A percentile compares a stretch with the other conserved stretches of the same genome.
These are phyloP conservation scores for Acorus calamus DNA, from an alignment of 106 monocot genomes.

Conservation along the genomic window DNA sequence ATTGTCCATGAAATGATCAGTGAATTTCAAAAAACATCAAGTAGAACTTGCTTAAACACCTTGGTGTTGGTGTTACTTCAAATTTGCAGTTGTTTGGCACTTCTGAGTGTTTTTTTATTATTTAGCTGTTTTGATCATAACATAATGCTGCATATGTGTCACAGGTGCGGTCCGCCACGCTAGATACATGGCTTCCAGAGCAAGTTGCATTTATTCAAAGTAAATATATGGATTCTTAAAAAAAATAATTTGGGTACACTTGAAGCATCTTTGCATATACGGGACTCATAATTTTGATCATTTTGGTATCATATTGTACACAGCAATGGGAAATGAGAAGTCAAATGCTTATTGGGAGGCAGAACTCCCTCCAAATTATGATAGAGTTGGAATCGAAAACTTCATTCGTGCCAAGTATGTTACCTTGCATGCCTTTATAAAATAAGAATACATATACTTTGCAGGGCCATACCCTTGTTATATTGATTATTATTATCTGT, in stretches of 20 bases:
- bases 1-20: too few relatives aligned
- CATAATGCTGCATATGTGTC: background rate
- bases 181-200: slow-evolving; percentile 96
- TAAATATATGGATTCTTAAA: slow-evolving; percentile 20
- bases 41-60: too few relatives aligned
- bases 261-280: background rate
- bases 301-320: slow-evolving; percentile 10
- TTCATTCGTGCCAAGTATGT: slow-evolving; percentile 92
- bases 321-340: slow-evolving; percentile 99
- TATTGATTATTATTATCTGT: too few relatives aligned
- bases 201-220: slow-evolving; percentile 96
- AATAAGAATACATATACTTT: background rate
- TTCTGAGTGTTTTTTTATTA: too few relatives aligned
- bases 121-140: too few relatives aligned
- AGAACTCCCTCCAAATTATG: slow-evolving; percentile 89
- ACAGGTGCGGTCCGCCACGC: slow-evolving; percentile 88
- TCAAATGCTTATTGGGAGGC: slow-evolving; percentile 97
- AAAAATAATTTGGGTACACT: background rate
- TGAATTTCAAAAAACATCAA: too few relatives aligned
- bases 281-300: background rate
- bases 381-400: slow-evolving; percentile 98
- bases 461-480: background rate
- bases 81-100: too few relatives aligned
- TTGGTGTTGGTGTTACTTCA: too few relatives aligned
- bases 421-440: background rate